Base-by-base conservation (phyloP, 495 filamentous ascomycete species). In the Tetracladium setigerum region DNA sequence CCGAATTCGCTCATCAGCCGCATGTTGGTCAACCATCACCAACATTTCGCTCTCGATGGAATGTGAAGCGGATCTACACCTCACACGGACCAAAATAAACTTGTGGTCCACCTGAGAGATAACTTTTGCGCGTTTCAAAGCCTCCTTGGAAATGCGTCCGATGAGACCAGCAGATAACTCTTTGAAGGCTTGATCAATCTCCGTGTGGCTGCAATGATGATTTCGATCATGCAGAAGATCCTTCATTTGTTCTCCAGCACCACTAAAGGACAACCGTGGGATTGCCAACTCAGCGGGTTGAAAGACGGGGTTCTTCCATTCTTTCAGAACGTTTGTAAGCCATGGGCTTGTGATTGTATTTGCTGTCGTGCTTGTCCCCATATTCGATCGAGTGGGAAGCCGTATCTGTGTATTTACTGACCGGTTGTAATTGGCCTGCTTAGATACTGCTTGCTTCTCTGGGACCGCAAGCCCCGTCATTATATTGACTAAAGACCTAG, bases 1-100 rank as follows among this genome's bases (percentile, higher is more conserved):
- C 5, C 83, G 78, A 56, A 85, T 83, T 15, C 92, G 75, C 63
- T 98, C 92, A 63, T 94, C 88, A 1, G 91, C 92, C 9, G 92
- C 92, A 60, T 98, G 92, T 56, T 98, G 92, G 60, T 98, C 92
- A 37, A 98, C 76, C 9, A 96, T 70, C 0, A 94, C 74, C 1
- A 98, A 67, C 10, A 78, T 46, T 18, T 18, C 27, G 18, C 6
- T 22, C 16, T 12, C 30, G 30, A 8, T 22, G 5, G 13, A n/a
- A 19, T 27, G 22, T 12, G 39, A 32, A 10, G 30, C 27, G 9
- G 5, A 8, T n/a, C n/a, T n/a, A n/a, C n/a, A n/a, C n/a, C n/a
- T n/a, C 10, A 49, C 4, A 32, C 38, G 86, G 17, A 75, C 72
- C 3, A 98, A 67, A 36, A 98, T 87, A 59, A 90, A 98, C 62